Base-by-base conservation (phyloP, 1,139 yeast species). In the Yamadazyma sp. region DNA sequence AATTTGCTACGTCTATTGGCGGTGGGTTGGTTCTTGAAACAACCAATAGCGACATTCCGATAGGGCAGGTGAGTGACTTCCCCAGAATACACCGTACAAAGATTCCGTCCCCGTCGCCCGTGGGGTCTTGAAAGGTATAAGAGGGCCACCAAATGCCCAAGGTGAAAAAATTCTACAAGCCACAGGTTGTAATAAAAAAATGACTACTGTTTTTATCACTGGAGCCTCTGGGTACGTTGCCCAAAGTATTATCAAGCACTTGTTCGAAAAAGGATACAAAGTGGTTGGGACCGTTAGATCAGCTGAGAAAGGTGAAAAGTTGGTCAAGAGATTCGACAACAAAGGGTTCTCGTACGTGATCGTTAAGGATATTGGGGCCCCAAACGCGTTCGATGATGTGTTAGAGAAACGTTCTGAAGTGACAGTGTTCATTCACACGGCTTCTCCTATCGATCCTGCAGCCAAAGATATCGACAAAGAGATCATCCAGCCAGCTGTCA, bases 201-300 rank as follows among this genome's bases (percentile, higher is more conserved):
- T 20, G 22, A 22, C 27, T 14, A 11, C 34, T 27, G 68, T 63
- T 4, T 62, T 65, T 42, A 62, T 68, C 30, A 54, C 73, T 10
- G 73, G 73, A 3, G 71, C 70, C 22, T 53, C 61, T 15, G 73
- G 73, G 3, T 67, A 51, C 46, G 62, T 67, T 42, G 73, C 72
- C 23, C 69, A 62, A 44, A 66, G 65, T 36, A 45, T 63, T 25
- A 58, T 63, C 26, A 47, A 52, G 33, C 50, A 48, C 28, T 55
- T 64, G 38, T 44, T 64, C 30, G 56, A 57, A 28, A 63, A 62
- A 38, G 78, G 73, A 17, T 78, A 76, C 54, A 56, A 57, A 1
- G 87, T 82, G 10, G 65, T 81, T 23, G 86, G 85, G 9, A 70
- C 84, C 1, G 87, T 77, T 3, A 67, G 87, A 56, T 65, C 79